A percentile compares a stretch with the other conserved stretches of the same genome.
Conservation (phyloP, 73 alveolate species). For the Uronychia binucleata region DNA sequence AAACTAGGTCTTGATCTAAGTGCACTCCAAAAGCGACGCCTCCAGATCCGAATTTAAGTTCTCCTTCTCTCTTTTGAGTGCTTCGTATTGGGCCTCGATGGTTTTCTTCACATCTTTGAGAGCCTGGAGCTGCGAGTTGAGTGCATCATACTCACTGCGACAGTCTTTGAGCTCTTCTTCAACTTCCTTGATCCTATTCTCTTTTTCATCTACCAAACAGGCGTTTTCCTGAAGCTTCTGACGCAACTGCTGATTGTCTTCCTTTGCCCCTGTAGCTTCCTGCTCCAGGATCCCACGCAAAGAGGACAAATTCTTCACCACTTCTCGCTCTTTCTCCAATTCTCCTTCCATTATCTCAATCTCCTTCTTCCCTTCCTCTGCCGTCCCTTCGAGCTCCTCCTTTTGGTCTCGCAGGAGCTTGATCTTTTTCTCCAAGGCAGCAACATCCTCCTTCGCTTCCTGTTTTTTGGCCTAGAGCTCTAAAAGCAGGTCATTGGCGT, state of each 20-base stretch:
- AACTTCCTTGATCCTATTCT: no score
- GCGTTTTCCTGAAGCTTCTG: no score
- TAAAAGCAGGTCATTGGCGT: not conserved
- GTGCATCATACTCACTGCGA: no score
- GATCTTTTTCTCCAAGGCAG: no score
- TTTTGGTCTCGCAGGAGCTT: not conserved
- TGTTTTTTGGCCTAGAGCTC: not conserved
- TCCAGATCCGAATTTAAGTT: not conserved
- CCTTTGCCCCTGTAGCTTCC: not conserved
- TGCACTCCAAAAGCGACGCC: no score
- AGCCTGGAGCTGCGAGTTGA: no score
- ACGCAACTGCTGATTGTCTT: no score
- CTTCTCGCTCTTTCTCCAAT: not conserved
- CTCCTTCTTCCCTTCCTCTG: not conserved
- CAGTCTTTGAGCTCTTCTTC: no score
- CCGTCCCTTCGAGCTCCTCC: not conserved
- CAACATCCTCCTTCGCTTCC: no score
- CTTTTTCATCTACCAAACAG: no score
- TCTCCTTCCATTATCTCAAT: not conserved
- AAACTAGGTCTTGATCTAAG: not conserved
- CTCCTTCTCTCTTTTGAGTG: not conserved
- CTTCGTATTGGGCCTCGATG: no score
- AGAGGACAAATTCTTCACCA: not conserved
- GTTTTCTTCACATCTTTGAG: no score
- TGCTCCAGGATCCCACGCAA: not conserved